Evolutionary conservation across 2,329 filamentous ascomycete genomes (phyloP).

Genomic region (Dothistroma pini): DNA sequence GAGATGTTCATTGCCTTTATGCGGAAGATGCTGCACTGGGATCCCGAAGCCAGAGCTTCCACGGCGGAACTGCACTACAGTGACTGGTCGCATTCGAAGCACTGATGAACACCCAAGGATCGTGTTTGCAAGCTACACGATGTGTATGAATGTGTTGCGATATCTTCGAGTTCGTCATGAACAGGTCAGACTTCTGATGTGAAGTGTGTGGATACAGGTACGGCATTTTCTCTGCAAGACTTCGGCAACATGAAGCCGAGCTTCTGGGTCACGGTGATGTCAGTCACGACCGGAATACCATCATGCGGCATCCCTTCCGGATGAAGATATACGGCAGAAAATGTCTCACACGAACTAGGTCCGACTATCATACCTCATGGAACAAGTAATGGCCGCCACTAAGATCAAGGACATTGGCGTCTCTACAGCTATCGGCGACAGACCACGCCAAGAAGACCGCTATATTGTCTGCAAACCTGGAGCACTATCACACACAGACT

Average conservation of each 20-base stretch:
- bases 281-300: neutral
- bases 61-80: too few relatives aligned
- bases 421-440: neutral
- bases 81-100: too few relatives aligned
- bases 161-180: too few relatives aligned
- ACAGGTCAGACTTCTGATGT: too few relatives aligned
- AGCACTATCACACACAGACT: neutral
- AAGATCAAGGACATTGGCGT: neutral
- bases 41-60: too few relatives aligned
- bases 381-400: neutral
- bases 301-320: neutral
- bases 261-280: neutral
- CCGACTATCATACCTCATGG: neutral
- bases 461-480: neutral
- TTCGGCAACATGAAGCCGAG: neutral
- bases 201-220: neutral
- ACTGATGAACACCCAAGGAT: too few relatives aligned
- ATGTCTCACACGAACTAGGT: neutral
- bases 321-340: neutral
- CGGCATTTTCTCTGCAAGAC: neutral
- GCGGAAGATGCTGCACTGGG: too few relatives aligned
- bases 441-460: neutral
- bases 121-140: too few relatives aligned
- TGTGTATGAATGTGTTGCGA: too few relatives aligned
- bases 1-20: too few relatives aligned